Evolutionary conservation across 2,329 filamentous ascomycete species (phyloP), one percentile per base, ranked within the genome.

Genomic region (Lasiodiplodia gonubiensis): DNA sequence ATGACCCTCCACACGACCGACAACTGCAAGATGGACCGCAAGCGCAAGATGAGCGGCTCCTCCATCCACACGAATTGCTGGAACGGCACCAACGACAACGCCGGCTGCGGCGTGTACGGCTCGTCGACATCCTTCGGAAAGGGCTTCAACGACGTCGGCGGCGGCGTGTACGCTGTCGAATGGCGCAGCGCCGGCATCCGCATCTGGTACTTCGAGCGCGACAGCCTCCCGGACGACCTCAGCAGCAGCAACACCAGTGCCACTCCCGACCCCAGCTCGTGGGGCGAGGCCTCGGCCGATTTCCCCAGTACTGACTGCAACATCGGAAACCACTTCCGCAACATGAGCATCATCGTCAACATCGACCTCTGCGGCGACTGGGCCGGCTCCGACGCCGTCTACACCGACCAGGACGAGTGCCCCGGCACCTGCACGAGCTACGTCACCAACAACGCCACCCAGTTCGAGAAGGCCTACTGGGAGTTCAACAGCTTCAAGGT

Each of bases 191-290:
- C 80, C 2, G 79, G 75, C 11, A 82, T 87, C 71, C 80, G 81
- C 66, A 82, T 86, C 69, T 87, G 84, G 84, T 83, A 81, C 72
- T 86, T 86, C 70, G 70, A 79, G 1, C 78, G 83, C n/a, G 69
- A 69, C 16, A 68, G 71, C 3, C 81, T 86, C 35, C 85, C 85
- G 0, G 64, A 64, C 1, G 83, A 85, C 23, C 80, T 86, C 51
- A 71, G 49, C 14, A 46, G 46, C 27, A 52, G 6, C 48, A 54
- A 42, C 35, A 30, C 18, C 48, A 72, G 70, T 21, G 80, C 80
- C 18, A 72, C 69, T 0, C 85, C 85, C 0, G 78, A 84, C 69
- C 81, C 83, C 10, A 74, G 72, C 48, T 73, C 72, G 0, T 87
- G 85, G 77, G 80, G 80, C 3, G 79, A 73, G 11, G 66, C 66